phyloP scores from a whole-genome alignment of 331 rosid species.

The Cydonia oblonga region DNA sequence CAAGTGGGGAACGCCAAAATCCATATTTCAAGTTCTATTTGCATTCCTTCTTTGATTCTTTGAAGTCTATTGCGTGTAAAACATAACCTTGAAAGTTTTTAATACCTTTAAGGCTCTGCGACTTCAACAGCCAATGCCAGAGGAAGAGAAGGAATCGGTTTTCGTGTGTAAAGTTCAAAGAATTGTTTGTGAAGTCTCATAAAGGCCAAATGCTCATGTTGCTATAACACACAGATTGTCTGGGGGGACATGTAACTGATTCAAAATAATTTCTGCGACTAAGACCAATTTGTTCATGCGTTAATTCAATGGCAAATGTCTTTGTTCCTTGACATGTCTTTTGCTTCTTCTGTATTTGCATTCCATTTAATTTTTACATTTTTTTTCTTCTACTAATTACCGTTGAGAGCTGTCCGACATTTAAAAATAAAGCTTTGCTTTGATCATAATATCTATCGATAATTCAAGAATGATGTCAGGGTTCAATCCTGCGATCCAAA shows the following conservation, averaged over 20 bases:
- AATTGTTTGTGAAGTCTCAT: background rate
- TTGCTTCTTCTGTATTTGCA: background rate
- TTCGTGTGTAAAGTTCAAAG: background rate
- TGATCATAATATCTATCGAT: no score
- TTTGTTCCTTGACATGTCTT: background rate
- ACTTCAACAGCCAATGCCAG: constrained; percentile 14
- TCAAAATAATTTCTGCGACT: constrained; percentile 14
- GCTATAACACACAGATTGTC: constrained; percentile 3
- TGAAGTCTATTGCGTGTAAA: constrained; percentile 21
- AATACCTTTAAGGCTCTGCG: background rate
- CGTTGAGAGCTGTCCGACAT: no score
- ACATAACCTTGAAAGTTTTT: background rate
- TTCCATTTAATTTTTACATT: background rate
- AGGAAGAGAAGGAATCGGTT: constrained; percentile 19
- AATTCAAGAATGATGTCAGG: no score
- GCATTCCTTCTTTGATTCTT: constrained; percentile 69
- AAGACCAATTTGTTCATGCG: constrained; percentile 4
- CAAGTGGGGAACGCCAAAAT: constrained; percentile 47
- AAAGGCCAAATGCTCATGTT: background rate
- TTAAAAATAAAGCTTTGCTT: no score
- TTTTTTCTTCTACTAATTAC: background rate
- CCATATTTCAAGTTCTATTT: constrained; percentile 68
- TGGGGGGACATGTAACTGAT: background rate
- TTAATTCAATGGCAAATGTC: constrained; percentile 7
- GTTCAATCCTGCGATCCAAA: no score